Base-by-base conservation (phyloP, 2,329 filamentous ascomycete species). In the Stagonosporopsis rhizophila region DNA sequence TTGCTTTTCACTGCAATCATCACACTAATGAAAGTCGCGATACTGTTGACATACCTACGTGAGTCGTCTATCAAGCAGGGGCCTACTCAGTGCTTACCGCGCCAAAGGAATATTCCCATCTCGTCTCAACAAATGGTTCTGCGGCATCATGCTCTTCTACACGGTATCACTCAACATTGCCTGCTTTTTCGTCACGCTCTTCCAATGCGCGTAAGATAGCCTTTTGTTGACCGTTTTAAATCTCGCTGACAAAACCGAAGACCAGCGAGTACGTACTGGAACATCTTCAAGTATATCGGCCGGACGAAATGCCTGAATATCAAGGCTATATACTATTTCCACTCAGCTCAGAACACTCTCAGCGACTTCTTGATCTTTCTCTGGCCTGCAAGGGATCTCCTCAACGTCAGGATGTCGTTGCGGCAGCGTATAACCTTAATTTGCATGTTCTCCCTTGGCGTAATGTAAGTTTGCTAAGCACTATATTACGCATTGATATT, bases 351-450 rank as follows among this genome's bases (percentile, higher is more conserved):
- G 22, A 69, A 69, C 27, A 69, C 65, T 0, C 34, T 72, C 12
- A 73, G 67, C 51, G 73, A 75, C 47, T 71, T 75, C 30, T 37
- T 73, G 8, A 65, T 71, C 19, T 70, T 71, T 58, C 61, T 73
- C 3, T 74, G 71, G 70, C 71, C 71, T 0, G 68, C 66, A 1
- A 64, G 64, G 35, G 65, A 70, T 25, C 65, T 74, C 14, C 56
- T 65, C 20, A 63, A 56, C 2, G 61, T 75, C 12, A 61, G 62
- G 19, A 58, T 73, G 2, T 73, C 72, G 5, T 44, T 58, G 6
- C 61, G 67, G 9, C 70, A 74, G 45, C 62, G 71, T 1, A 41
- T 72, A 2, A 73, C 70, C 1, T 50, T 75, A 8, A 68, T 63
- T 1, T 61, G 59, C 37, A 69, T 74, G 61, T 75, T 75, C 51